These are phyloP conservation scores for Dinochytrium kinnereticum DNA, from an alignment of 371 early-diverging fungal species.

Conservation along the genomic window DNA sequence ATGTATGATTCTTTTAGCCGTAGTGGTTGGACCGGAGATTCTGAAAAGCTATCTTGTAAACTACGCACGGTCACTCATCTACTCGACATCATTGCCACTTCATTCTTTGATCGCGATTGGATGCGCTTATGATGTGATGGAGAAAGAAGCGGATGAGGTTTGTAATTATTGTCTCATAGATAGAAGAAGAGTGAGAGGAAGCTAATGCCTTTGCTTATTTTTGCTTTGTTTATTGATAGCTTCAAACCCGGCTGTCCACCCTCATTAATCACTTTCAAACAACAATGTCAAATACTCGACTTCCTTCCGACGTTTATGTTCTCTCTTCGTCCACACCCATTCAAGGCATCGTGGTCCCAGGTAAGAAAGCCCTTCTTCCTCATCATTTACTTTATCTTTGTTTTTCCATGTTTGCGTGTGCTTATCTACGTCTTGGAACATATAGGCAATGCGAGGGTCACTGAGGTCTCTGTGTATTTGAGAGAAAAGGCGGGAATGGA, in stretches of 20 bases:
- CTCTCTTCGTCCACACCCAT: slow-evolving; percentile 72
- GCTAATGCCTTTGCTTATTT: no score
- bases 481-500: slow-evolving; percentile 63
- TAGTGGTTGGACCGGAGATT: slow-evolving; percentile 65
- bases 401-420: not conserved
- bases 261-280: slow-evolving; percentile 30
- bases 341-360: slow-evolving; percentile 76
- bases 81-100: slow-evolving; percentile 76
- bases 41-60: slow-evolving; percentile 76
- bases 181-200: no score
- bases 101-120: slow-evolving; percentile 47
- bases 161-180: not conserved
- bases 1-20: no score
- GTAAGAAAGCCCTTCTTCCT: slow-evolving; percentile 35
- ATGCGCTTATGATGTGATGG: slow-evolving; percentile 40
- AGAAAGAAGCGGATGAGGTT: slow-evolving; percentile 32
- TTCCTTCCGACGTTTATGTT: slow-evolving; percentile 11
- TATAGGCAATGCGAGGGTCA: slow-evolving; percentile 67
- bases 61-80: slow-evolving; percentile 82
- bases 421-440: not conserved
- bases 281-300: not conserved
- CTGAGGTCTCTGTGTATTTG: slow-evolving; percentile 63
- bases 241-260: slow-evolving; percentile 28
- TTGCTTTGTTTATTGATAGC: slow-evolving; percentile 10
- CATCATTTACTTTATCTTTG: not conserved